Base-by-base conservation (phyloP, 2,329 filamentous ascomycete genomes). In the Cladosporium sp. region DNA sequence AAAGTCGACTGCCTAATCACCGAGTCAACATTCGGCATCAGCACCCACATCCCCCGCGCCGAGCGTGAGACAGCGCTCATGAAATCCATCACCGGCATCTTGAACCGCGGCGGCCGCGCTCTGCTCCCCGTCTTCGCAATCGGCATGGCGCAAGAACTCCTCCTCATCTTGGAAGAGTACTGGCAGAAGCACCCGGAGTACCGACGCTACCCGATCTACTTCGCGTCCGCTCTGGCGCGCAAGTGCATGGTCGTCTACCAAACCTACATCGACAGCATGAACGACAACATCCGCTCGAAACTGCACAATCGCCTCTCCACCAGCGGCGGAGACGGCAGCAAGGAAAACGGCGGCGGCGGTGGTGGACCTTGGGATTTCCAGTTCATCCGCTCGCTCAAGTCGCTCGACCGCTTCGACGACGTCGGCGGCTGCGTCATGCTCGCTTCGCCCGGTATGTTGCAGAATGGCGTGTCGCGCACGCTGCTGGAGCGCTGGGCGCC, bases 161-260 rank as follows among this genome's bases (percentile, higher is more conserved):
- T 99, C 4, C 76, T 99, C 20, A 97, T 99, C 62, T 76, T 99
- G 6, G 93, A 99, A 62, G 93, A 99, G 68, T 97, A 96, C 71
- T 99, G 93, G 93, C 82, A 81, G 56, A 88, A 90, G 51, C 92
- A 99, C 64, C 73, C 83, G 1, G 91, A 96, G 60, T 89, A 85
- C 58, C 91, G 96, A 58, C 90, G 88, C 58, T 86, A 88, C 30
- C 93, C 93, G 4, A 97, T 99, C 55, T 99, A 97, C 74, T 99
- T 97, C 68, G 95, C 95, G 49, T 93, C 89, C 62, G 96, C 95
- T 62, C 81, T 97, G 37, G 93, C 93, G 1, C 79, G 92, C 56
- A 93, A 96, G 70, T 99, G 93, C 73, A 99, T 99, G 93, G 82
- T 96, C 24, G 90, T 97, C 3, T 99, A 99, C 66, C 93, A 97